Percentiles rank a stretch among this genome's conserved stretches.
Conservation (phyloP, 2,329 filamentous ascomycete genomes). For the Aspergillus glaucus region DNA sequence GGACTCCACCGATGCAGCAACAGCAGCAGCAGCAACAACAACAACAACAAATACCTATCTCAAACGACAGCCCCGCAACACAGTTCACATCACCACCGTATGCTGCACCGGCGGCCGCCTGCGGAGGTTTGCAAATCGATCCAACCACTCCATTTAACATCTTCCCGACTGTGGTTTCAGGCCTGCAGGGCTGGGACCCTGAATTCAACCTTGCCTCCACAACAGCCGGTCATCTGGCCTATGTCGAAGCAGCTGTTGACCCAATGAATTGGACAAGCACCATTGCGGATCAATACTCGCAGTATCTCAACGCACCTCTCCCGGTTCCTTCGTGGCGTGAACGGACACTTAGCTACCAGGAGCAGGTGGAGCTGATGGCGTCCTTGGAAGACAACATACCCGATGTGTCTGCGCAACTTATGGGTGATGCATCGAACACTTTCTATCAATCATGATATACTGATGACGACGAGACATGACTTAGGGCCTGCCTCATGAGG, state of each 20-base stretch:
- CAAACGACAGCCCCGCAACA: constrained; percentile 5
- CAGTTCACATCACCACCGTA: constrained; percentile 18
- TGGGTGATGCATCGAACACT: constrained; percentile 32
- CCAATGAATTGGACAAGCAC: constrained; percentile 39
- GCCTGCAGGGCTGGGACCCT: constrained; percentile 38
- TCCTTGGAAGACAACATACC: constrained; percentile 59
- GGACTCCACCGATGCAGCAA: constrained; percentile 11
- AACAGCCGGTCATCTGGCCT: constrained; percentile 29
- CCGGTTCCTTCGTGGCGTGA: constrained; percentile 47
- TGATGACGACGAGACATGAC: not conserved
- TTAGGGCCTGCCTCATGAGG: not conserved
- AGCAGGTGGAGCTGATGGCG: constrained; percentile 77
- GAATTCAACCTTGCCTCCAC: constrained; percentile 34
- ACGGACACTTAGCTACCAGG: constrained; percentile 68
- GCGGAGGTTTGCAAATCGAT: constrained; percentile 26
- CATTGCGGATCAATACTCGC: constrained; percentile 43
- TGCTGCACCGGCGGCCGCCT: constrained; percentile 14
- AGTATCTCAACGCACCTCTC: constrained; percentile 42
- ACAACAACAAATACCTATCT: not conserved
- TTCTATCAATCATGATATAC: constrained; percentile 33
- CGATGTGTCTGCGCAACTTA: constrained; percentile 36
- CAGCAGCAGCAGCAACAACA: constrained; percentile 1
- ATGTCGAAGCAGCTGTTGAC: constrained; percentile 28
- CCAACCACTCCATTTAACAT: constrained; percentile 34
- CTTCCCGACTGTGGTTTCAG: constrained; percentile 35